A percentile compares a stretch with the other conserved stretches of the same genome.
phyloP scores from a whole-genome alignment of 2,329 filamentous ascomycete species.

The Davidsoniella eucalypti region DNA sequence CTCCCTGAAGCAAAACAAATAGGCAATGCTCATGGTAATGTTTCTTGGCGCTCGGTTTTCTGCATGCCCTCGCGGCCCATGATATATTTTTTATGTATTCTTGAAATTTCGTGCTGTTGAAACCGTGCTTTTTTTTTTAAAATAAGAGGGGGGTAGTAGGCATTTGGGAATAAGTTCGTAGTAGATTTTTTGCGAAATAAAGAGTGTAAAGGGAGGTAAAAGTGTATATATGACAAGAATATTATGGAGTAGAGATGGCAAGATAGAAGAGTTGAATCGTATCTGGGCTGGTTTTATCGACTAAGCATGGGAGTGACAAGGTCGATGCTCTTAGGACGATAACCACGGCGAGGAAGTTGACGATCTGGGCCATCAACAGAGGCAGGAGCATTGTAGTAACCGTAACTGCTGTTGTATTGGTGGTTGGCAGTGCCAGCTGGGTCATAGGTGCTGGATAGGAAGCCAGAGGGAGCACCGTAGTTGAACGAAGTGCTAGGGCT shows the following conservation, averaged over 20 bases:
- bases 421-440: constrained; percentile 22
- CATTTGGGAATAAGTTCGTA: background rate
- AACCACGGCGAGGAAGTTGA: constrained; percentile 40
- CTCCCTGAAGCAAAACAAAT: no score
- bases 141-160: background rate
- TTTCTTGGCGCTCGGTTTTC: no score
- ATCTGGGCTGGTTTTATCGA: constrained; percentile 20
- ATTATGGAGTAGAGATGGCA: background rate
- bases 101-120: constrained; percentile 6
- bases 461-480: constrained; percentile 22
- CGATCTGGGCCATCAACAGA: constrained; percentile 29
- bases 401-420: constrained; percentile 18
- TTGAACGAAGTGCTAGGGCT: constrained; percentile 38
- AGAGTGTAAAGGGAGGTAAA: background rate
- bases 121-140: constrained; percentile 6
- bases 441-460: constrained; percentile 39
- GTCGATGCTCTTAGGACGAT: constrained; percentile 46
- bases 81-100: no score
- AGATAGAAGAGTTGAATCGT: background rate
- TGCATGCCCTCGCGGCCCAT: no score
- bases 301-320: constrained; percentile 43
- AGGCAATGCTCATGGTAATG: no score
- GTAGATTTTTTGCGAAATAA: no score
- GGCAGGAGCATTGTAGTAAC: constrained; percentile 11
- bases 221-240: background rate